phyloP scores from a whole-genome alignment of 2,329 filamentous ascomycete genomes.

The Cercospora berteroae region DNA sequence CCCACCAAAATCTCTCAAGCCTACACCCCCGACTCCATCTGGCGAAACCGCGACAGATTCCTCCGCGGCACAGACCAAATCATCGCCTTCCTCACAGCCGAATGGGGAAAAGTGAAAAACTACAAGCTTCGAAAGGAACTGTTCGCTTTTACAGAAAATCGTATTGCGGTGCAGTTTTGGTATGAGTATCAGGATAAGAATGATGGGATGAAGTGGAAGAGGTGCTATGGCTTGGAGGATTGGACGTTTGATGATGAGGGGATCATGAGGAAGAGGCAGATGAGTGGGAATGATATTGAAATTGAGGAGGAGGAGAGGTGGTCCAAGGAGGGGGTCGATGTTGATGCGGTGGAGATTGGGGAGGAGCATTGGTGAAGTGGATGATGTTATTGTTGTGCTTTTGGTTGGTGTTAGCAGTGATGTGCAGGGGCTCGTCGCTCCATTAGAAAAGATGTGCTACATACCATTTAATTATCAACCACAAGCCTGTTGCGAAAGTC shows the following conservation, averaged over 20 bases:
- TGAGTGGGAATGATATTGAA: slow-evolving; percentile 71
- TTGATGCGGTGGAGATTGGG: slow-evolving; percentile 63
- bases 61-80: slow-evolving; percentile 67
- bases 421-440: no score
- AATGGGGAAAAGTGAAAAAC: slow-evolving; percentile 70
- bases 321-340: slow-evolving; percentile 68
- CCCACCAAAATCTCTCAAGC: slow-evolving; percentile 65
- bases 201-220: slow-evolving; percentile 70
- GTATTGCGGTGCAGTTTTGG: slow-evolving; percentile 77
- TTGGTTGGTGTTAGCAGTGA: background rate
- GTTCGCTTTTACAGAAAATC: slow-evolving; percentile 72
- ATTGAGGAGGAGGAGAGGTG: slow-evolving; percentile 63
- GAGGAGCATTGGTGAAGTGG: slow-evolving; percentile 62
- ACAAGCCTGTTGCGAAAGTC: background rate
- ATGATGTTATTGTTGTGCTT: background rate
- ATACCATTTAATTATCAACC: background rate
- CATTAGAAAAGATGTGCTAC: no score
- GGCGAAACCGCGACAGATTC: slow-evolving; percentile 75
- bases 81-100: slow-evolving; percentile 64
- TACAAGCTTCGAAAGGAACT: slow-evolving; percentile 80
- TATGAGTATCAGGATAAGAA: slow-evolving; percentile 53
- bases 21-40: slow-evolving; percentile 74
- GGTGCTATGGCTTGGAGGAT: slow-evolving; percentile 76
- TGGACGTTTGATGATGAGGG: slow-evolving; percentile 73
- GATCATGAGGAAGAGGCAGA: slow-evolving; percentile 70